Percentiles rank a stretch among this genome's conserved stretches.
These are phyloP conservation scores for Aureobasidium melanogenum DNA, from an alignment of 2,329 filamentous ascomycete genomes.

Conservation along the genomic window DNA sequence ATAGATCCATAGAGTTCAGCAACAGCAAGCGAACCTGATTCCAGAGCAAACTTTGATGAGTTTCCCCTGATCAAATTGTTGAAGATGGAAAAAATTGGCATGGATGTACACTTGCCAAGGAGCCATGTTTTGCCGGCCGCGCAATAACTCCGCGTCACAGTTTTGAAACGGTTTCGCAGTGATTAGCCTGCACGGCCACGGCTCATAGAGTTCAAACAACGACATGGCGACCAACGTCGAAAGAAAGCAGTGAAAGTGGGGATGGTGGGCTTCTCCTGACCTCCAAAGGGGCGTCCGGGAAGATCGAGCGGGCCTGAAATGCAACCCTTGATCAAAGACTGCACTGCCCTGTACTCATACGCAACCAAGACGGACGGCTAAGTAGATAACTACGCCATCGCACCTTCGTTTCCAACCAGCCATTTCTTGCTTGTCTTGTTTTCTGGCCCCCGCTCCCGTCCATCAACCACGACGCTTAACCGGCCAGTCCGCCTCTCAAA, in stretches of 20 bases:
- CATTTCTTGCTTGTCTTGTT: not conserved
- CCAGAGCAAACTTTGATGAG: not conserved
- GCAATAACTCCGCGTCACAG: slow-evolving; percentile 6
- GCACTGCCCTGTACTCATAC: not conserved
- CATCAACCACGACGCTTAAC: slow-evolving; percentile 4
- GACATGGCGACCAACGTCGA: slow-evolving; percentile 4
- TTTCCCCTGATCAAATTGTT: not conserved
- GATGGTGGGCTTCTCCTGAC: slow-evolving; percentile 9
- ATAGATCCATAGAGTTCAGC: not conserved
- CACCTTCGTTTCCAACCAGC: not conserved
- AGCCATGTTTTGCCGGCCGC: not conserved
- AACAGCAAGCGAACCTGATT: not conserved
- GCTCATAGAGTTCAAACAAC: not conserved
- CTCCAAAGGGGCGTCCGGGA: not conserved
- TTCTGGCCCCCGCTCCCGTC: not conserved
- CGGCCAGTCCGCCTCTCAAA: not conserved
- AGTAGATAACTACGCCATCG: slow-evolving; percentile 3
- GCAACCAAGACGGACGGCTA: slow-evolving; percentile 5
- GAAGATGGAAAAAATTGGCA: not conserved
- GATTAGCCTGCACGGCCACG: not conserved
- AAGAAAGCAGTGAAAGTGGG: not conserved
- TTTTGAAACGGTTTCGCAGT: slow-evolving; percentile 11
- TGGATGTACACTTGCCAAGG: slow-evolving; percentile 3
- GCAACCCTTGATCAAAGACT: slow-evolving; percentile 8
- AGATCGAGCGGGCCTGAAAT: not conserved